A percentile compares a stretch with the other conserved stretches of the same genome.
These are phyloP conservation scores for Amoebophrya sp. DNA, from an alignment of 169 alveolate species.

Conservation along the genomic window DNA sequence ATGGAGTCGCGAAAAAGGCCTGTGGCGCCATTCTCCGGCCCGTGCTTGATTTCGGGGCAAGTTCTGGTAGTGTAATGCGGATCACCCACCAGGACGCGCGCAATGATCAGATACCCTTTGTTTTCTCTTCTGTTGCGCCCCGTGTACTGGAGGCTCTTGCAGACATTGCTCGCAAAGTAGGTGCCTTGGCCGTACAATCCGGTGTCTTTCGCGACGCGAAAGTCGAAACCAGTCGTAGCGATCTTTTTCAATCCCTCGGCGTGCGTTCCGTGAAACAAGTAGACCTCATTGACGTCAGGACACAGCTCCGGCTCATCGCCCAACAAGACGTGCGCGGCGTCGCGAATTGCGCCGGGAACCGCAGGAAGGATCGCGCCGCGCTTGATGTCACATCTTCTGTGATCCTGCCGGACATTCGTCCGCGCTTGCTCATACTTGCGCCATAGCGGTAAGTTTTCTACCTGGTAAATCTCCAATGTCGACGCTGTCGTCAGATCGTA, in stretches of 20 bases:
- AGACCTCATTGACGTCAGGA: background rate
- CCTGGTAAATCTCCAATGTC: background rate
- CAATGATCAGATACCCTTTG: background rate
- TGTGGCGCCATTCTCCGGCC: too few relatives aligned
- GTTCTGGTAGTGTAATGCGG: background rate
- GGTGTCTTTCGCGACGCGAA: background rate
- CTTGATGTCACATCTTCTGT: background rate
- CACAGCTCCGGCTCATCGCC: background rate
- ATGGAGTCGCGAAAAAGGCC: too few relatives aligned
- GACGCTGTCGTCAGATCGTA: background rate
- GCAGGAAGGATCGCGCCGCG: background rate
- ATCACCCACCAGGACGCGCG: background rate
- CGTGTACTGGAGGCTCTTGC: background rate
- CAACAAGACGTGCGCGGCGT: background rate
- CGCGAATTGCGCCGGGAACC: background rate
- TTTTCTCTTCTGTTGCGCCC: too few relatives aligned
- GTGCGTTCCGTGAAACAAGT: background rate
- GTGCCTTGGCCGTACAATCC: background rate
- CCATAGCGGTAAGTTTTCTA: background rate
- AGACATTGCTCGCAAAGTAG: background rate
- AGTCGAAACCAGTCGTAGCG: background rate
- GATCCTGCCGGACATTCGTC: background rate
- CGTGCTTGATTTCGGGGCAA: background rate
- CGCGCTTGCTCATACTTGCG: background rate
- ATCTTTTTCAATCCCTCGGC: background rate